Conservation (phyloP, 2,329 filamentous ascomycete genomes). For the Fusarium verticillioides region DNA sequence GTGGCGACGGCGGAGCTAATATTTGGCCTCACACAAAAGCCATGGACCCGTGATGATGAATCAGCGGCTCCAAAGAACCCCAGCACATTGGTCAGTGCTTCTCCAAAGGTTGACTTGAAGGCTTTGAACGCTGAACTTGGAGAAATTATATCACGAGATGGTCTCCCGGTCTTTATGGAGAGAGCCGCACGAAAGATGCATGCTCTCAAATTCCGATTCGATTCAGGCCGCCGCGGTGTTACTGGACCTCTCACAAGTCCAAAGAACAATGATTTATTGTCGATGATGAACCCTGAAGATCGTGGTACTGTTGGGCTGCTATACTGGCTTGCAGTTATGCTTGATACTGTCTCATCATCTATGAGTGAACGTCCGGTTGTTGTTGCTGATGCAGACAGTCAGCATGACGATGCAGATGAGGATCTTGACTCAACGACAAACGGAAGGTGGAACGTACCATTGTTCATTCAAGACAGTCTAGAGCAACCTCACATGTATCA, state of each 20-base stretch:
- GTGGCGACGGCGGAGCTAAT: constrained; percentile 53
- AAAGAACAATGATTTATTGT: neutral
- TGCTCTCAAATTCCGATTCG: constrained; percentile 42
- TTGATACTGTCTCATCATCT: constrained; percentile 66
- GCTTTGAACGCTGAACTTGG: constrained; percentile 25
- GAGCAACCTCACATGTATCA: constrained; percentile 32
- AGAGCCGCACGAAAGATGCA: constrained; percentile 43
- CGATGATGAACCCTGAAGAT: constrained; percentile 37
- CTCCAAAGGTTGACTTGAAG: constrained; percentile 16
- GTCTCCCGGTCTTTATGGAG: constrained; percentile 37
- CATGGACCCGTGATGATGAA: constrained; percentile 35
- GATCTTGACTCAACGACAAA: constrained; percentile 11
- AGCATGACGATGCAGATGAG: constrained; percentile 45
- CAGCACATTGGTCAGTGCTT: neutral
- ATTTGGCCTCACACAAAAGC: constrained; percentile 52
- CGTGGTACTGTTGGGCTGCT: constrained; percentile 62
- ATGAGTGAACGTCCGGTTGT: constrained; percentile 56
- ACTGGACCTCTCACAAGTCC: neutral
- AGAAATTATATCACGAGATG: constrained; percentile 39
- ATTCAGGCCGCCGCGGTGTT: constrained; percentile 29
- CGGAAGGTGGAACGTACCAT: constrained; percentile 39
- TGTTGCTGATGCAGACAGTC: constrained; percentile 53
- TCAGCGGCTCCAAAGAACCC: neutral
- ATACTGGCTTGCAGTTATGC: constrained; percentile 70
- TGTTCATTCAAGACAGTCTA: constrained; percentile 43